Conservation (phyloP, 352 stramenopile genomes). For the Pseudoperonospora humuli region DNA sequence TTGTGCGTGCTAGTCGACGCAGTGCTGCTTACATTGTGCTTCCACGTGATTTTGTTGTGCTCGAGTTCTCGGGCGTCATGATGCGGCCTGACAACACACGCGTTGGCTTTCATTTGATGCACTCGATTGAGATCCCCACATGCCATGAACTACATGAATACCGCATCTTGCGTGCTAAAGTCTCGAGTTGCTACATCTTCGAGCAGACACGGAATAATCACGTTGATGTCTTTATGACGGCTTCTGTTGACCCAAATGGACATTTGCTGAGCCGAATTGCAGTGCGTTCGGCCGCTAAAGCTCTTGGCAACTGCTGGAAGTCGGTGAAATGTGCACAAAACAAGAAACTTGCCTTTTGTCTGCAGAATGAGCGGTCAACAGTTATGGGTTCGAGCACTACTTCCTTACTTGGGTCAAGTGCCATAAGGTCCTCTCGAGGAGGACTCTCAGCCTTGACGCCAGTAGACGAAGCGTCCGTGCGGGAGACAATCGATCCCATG, state of each 20-base stretch:
- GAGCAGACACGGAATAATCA: slow-evolving; percentile 36
- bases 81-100: slow-evolving; percentile 37
- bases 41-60: slow-evolving; percentile 43
- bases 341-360: slow-evolving; percentile 58
- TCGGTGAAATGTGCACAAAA: slow-evolving; percentile 51
- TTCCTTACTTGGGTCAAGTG: slow-evolving; percentile 1
- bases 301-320: slow-evolving; percentile 60
- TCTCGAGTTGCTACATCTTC: slow-evolving; percentile 51
- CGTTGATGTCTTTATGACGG: slow-evolving; percentile 61
- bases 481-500: slow-evolving; percentile 18
- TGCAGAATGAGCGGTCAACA: slow-evolving; percentile 35
- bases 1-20: slow-evolving; percentile 35
- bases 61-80: slow-evolving; percentile 47
- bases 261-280: slow-evolving; percentile 37
- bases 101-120: slow-evolving; percentile 47
- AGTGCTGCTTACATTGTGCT: slow-evolving; percentile 27
- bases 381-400: slow-evolving; percentile 7
- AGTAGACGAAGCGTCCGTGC: slow-evolving; percentile 17
- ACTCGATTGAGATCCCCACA: slow-evolving; percentile 34
- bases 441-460: slow-evolving; percentile 20
- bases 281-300: slow-evolving; percentile 29
- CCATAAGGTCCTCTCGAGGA: slow-evolving; percentile 13
- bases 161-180: slow-evolving; percentile 36
- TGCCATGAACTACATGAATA: slow-evolving; percentile 32
- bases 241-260: slow-evolving; percentile 39